These are phyloP conservation scores for Cetradonia linearis DNA, from an alignment of 495 filamentous ascomycete species.

Conservation along the genomic window DNA sequence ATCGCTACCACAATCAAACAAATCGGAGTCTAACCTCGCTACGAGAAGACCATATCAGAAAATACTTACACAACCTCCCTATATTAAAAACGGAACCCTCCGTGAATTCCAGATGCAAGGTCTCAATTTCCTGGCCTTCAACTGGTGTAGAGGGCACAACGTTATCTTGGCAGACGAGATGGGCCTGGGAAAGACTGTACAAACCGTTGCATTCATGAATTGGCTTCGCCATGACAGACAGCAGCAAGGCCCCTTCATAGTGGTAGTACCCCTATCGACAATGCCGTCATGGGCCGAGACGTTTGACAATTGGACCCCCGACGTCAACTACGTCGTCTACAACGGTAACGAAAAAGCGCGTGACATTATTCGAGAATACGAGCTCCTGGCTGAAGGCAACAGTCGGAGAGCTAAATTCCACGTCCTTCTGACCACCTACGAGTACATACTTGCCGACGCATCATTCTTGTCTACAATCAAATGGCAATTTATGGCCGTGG, in stretches of 20 bases:
- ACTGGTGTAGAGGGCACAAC: slow-evolving; percentile 85
- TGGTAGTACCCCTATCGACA: slow-evolving; percentile 89
- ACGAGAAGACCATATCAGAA: slow-evolving; percentile 61
- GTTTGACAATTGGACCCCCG: slow-evolving; percentile 91
- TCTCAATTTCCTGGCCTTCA: slow-evolving; percentile 86
- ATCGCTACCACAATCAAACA: slow-evolving; percentile 65
- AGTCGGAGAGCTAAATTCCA: slow-evolving; percentile 83
- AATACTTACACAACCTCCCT: slow-evolving; percentile 69
- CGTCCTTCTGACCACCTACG: slow-evolving; percentile 88
- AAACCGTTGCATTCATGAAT: slow-evolving; percentile 93
- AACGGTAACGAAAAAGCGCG: slow-evolving; percentile 77
- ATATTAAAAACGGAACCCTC: slow-evolving; percentile 75
- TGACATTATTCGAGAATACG: slow-evolving; percentile 72
- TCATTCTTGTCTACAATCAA: slow-evolving; percentile 74
- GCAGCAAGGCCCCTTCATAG: slow-evolving; percentile 90
- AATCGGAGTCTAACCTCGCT: slow-evolving; percentile 58
- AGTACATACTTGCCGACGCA: slow-evolving; percentile 77
- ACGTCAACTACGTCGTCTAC: slow-evolving; percentile 95
- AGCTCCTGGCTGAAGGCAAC: slow-evolving; percentile 76
- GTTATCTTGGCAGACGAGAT: slow-evolving; percentile 98
- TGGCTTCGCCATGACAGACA: slow-evolving; percentile 88
- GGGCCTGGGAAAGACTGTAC: slow-evolving; percentile 96
- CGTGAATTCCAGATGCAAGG: slow-evolving; percentile 92
- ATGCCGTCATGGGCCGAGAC: slow-evolving; percentile 98
- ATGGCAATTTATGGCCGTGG: slow-evolving; percentile 94